Conservation (phyloP, 805 yeast genomes). For the Monosporozyma yasuniensis region DNA sequence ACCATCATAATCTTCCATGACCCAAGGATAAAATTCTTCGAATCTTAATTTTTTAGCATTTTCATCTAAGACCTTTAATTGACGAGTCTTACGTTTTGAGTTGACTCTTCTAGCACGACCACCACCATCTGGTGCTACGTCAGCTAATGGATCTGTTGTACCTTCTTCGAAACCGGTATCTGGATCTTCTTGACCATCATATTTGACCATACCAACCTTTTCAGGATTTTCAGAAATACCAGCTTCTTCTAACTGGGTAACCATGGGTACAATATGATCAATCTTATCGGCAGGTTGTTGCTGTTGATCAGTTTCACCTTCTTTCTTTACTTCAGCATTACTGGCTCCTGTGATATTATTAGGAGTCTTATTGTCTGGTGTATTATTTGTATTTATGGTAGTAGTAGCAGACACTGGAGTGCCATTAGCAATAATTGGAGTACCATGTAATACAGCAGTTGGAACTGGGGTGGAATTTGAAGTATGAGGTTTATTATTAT, state of each 20-base stretch:
- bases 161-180: conserved; percentile 35
- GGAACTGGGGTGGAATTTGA: not conserved
- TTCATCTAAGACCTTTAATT: conserved; percentile 73
- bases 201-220: conserved; percentile 35
- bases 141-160: conserved; percentile 37
- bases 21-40: conserved; percentile 98
- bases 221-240: conserved; percentile 31
- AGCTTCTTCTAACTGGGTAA: conserved; percentile 32
- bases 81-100: conserved; percentile 73
- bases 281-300: not conserved
- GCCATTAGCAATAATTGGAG: not conserved
- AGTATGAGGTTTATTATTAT: conserved; percentile 7
- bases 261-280: conserved; percentile 8
- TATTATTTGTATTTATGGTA: conserved; percentile 2
- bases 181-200: conserved; percentile 32
- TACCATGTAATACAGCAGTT: not conserved
- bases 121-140: conserved; percentile 88
- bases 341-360: conserved; percentile 7
- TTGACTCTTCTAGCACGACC: conserved; percentile 55
- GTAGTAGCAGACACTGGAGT: too few relatives aligned
- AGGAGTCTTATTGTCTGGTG: not conserved
- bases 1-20: conserved; percentile 92
- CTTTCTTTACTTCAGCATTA: conserved; percentile 1
- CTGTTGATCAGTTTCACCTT: not conserved
- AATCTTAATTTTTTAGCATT: conserved; percentile 75